Conservation (phyloP, 805 yeast genomes). For the Grigorovia yakushimaensis region DNA sequence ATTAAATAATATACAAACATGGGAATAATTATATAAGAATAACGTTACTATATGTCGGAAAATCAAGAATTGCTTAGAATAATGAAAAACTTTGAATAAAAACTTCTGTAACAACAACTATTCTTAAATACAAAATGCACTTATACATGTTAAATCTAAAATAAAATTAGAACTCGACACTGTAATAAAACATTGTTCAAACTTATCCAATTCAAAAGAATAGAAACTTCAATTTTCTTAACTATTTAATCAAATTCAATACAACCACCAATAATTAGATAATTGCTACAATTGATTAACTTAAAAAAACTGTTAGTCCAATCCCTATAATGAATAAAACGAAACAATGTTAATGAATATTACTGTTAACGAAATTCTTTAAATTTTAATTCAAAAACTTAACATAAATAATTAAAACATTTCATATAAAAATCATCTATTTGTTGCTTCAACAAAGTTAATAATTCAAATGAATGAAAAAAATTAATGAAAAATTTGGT, state of each 20-base stretch:
- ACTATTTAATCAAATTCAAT: not conserved
- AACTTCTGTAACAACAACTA: conserved; percentile 3
- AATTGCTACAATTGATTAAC: not conserved
- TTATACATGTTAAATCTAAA: not conserved
- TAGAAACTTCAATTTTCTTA: not conserved
- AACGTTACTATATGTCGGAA: not conserved
- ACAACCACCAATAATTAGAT: not conserved
- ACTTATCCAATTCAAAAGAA: conserved; percentile 2
- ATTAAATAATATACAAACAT: not conserved
- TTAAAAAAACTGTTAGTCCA: not conserved
- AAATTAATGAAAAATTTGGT: not conserved
- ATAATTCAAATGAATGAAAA: conserved; percentile 1
- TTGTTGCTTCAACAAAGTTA: conserved; percentile 8
- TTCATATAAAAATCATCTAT: not conserved
- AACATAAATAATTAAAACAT: not conserved
- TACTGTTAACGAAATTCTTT: not conserved
- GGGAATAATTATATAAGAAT: not conserved
- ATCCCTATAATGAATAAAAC: conserved; percentile 6
- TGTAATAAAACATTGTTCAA: not conserved
- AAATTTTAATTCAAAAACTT: not conserved
- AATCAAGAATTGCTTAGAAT: not conserved
- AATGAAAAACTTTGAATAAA: not conserved
- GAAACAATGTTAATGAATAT: not conserved
- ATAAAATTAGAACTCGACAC: not conserved
- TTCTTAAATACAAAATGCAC: conserved; percentile 1